A percentile compares a stretch with the other conserved stretches of the same genome.
Conservation (phyloP, 192 early-diverging fungal genomes). For the Geranomyces variabilis region DNA sequence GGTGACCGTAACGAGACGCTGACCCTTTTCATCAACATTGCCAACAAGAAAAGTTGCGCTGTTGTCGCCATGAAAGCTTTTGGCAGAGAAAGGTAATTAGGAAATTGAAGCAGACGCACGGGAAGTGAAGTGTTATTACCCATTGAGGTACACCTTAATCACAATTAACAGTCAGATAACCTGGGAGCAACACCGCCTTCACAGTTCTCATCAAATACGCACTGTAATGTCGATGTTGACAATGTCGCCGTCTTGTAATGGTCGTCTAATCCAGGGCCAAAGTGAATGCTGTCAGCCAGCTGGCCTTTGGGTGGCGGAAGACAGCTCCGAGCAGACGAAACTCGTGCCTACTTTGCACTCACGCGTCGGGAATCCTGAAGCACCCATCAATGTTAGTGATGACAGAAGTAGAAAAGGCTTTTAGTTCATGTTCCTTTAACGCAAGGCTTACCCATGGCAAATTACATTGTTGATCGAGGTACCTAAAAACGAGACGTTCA, state of each 20-base stretch:
- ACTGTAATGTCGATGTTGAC: constrained; percentile 83
- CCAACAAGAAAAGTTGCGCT: constrained; percentile 70
- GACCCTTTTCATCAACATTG: constrained; percentile 60
- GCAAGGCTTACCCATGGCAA: constrained; percentile 66
- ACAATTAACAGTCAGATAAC: background rate
- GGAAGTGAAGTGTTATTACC: constrained; percentile 29
- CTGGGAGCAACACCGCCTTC: constrained; percentile 12
- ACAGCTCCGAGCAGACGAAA: background rate
- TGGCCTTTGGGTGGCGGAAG: too few relatives aligned
- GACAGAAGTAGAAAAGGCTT: too few relatives aligned
- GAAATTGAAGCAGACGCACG: constrained; percentile 1
- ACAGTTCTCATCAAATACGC: background rate
- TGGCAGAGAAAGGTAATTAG: background rate
- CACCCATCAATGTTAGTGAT: background rate
- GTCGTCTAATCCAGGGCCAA: constrained; percentile 39
- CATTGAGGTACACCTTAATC: constrained; percentile 55
- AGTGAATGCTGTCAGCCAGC: background rate
- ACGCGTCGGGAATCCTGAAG: constrained; percentile 42
- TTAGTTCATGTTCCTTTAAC: too few relatives aligned
- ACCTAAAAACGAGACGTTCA: background rate
- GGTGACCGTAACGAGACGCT: constrained; percentile 58
- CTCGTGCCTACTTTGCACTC: background rate
- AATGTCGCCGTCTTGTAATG: constrained; percentile 68
- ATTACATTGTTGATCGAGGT: constrained; percentile 86
- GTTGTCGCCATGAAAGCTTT: constrained; percentile 72